These are phyloP conservation scores for Lactifluus subvellereus DNA, from an alignment of 768 basidiomycete species.

Conservation along the genomic window DNA sequence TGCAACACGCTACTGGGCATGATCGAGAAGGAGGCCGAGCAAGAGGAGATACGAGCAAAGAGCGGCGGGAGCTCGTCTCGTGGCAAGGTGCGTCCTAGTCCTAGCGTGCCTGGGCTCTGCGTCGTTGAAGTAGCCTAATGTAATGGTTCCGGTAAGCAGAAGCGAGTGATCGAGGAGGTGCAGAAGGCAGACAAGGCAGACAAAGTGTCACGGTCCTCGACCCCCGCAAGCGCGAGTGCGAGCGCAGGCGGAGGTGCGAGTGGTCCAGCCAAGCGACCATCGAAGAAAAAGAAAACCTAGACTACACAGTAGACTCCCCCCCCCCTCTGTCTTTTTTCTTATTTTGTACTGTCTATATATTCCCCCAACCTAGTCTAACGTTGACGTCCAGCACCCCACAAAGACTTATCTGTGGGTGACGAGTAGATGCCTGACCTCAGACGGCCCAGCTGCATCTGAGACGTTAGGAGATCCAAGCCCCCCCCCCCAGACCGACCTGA, in stretches of 20 bases:
- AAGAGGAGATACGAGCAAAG: constrained; percentile 63
- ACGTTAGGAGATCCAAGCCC: too few species aligned
- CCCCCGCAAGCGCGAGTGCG: constrained; percentile 46
- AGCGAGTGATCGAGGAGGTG: constrained; percentile 68
- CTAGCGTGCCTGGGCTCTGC: not conserved
- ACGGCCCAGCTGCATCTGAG: too few species aligned
- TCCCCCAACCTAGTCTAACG: not conserved
- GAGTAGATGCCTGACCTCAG: not conserved
- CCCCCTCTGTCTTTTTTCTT: not conserved
- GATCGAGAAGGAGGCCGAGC: constrained; percentile 87
- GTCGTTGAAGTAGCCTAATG: not conserved
- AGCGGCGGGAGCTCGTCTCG: constrained; percentile 38
- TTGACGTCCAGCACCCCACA: not conserved
- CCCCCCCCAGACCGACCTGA: not conserved
- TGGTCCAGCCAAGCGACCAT: constrained; percentile 45
- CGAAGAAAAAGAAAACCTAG: constrained; percentile 66
- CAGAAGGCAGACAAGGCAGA: constrained; percentile 41
- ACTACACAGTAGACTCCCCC: not conserved
- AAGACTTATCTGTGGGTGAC: not conserved
- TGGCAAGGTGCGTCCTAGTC: constrained; percentile 50
- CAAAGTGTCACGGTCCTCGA: constrained; percentile 50
- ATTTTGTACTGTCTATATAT: not conserved
- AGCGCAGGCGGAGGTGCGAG: constrained; percentile 38
- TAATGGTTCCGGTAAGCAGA: constrained; percentile 36
- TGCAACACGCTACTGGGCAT: constrained; percentile 84